Conservation (phyloP, 139 green algal genomes). For the Chlamydomonas sp. region DNA sequence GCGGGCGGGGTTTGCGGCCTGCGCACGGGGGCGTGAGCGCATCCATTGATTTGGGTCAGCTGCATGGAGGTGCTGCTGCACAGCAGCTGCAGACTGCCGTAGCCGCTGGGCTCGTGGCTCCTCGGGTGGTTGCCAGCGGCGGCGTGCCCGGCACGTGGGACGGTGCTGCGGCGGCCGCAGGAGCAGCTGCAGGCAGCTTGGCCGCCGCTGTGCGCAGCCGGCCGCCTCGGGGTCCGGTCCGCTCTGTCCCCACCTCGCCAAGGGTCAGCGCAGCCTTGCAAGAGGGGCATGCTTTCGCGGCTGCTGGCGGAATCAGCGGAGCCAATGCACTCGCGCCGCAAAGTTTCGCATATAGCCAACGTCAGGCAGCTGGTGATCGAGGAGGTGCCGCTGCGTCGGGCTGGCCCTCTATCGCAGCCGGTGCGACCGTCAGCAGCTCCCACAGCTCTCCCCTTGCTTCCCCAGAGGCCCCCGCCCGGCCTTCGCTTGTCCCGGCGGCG, state of each 20-base stretch:
- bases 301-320: not conserved
- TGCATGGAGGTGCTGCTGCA: not conserved
- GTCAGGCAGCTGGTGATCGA: no score
- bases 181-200: not conserved
- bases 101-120: no score
- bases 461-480: no score
- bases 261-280: not conserved
- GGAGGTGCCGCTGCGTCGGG: no score
- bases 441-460: no score
- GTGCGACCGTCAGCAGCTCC: no score
- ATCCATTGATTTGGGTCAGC: conserved; percentile 10
- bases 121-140: not conserved
- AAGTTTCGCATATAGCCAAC: no score
- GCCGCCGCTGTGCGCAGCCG: not conserved
- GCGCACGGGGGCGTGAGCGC: not conserved
- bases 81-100: no score
- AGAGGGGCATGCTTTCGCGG: not conserved
- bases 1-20: no score
- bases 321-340: no score
- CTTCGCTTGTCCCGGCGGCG: no score
- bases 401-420: no score
- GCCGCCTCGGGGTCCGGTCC: not conserved
- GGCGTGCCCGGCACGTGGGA: not conserved
- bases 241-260: not conserved
- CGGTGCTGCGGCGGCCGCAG: not conserved